Conservation (phyloP, 345 rosid genomes). For the Durio zibethinus region DNA sequence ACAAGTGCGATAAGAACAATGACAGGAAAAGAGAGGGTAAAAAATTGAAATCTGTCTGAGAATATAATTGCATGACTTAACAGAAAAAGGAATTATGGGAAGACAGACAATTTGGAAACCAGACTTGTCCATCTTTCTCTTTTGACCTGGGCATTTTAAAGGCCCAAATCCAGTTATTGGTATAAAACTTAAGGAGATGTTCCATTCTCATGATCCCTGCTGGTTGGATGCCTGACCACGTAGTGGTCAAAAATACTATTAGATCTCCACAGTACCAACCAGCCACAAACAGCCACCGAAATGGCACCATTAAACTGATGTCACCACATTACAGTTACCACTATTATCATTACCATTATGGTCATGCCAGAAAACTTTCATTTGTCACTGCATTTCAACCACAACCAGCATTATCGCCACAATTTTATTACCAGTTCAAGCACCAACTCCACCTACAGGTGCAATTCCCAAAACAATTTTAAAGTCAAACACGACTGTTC, state of each 20-base stretch:
- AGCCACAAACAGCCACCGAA: not conserved
- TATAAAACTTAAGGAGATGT: not conserved
- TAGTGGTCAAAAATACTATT: not conserved
- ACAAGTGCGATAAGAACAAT: conserved; percentile 14
- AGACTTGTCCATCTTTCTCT: not conserved
- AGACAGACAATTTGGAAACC: not conserved
- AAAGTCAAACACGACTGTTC: not conserved
- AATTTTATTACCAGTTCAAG: not conserved
- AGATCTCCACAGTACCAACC: not conserved
- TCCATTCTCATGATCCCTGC: not conserved
- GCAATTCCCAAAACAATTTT: not conserved
- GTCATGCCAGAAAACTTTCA: not conserved
- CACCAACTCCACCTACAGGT: not conserved
- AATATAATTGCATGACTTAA: not conserved
- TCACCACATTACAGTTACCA: not conserved
- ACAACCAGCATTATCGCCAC: not conserved
- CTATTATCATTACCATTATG: not conserved
- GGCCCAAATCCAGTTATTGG: not conserved
- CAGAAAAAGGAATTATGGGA: not conserved
- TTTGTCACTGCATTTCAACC: not conserved
- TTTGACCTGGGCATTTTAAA: not conserved
- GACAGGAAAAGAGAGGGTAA: not conserved
- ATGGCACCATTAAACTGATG: not conserved
- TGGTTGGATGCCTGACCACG: not conserved
- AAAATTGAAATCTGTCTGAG: not conserved